Conservation (phyloP, 306 rosid genomes). For the Castanea mollissima region DNA sequence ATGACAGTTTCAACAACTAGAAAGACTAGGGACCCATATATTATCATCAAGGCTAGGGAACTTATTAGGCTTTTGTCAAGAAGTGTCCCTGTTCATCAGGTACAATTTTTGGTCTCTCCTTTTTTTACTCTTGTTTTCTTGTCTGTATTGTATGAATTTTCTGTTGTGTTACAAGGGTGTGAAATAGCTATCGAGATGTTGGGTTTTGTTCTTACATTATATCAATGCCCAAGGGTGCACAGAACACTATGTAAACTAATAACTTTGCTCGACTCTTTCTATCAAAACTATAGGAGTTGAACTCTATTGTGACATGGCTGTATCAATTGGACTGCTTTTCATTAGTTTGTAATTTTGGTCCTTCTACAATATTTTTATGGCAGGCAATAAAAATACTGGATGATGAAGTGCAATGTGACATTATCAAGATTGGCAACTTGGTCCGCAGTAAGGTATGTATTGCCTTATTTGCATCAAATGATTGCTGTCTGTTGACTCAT, state of each 20-base stretch:
- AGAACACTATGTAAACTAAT: background rate
- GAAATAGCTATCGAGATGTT: background rate
- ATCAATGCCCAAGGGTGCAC: background rate
- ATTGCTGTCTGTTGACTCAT: too few species aligned
- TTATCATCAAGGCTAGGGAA: slow-evolving; percentile 84
- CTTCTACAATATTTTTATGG: background rate
- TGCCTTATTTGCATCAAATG: too few species aligned
- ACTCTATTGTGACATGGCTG: background rate
- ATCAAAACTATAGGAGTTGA: background rate
- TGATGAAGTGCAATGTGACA: slow-evolving; percentile 85
- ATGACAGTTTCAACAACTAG: slow-evolving; percentile 91
- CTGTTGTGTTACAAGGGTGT: background rate
- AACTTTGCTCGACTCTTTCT: background rate
- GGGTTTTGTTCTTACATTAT: too few species aligned
- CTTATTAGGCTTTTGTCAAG: slow-evolving; percentile 85
- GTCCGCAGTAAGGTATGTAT: slow-evolving; percentile 69
- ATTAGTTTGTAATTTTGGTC: slow-evolving; percentile 4
- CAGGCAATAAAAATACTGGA: slow-evolving; percentile 82
- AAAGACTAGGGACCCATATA: slow-evolving; percentile 84
- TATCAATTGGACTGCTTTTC: background rate
- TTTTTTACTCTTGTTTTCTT: background rate
- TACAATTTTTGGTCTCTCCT: slow-evolving; percentile 5
- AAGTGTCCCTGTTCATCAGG: slow-evolving; percentile 96
- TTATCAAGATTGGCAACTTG: slow-evolving; percentile 71
- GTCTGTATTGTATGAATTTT: background rate